A percentile compares a stretch with the other conserved stretches of the same genome.
Evolutionary conservation across 768 basidiomycete genomes (phyloP).

Genomic region (Suillus occidentalis): DNA sequence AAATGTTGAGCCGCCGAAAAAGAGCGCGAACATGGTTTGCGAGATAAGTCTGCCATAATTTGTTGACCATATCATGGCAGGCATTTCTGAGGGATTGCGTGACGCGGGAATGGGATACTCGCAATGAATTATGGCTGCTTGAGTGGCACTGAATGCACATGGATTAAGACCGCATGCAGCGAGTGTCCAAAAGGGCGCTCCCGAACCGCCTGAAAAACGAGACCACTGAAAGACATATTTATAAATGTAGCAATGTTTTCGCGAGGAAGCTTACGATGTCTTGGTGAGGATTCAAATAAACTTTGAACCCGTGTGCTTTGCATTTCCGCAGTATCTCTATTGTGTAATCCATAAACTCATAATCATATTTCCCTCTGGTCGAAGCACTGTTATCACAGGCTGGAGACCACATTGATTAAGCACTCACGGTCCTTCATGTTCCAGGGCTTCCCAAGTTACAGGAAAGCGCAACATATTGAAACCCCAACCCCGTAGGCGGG

Average conservation of each 20-base stretch:
- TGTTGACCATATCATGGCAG: conserved; percentile 96
- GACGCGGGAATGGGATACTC: conserved; percentile 69
- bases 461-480: conserved; percentile 83
- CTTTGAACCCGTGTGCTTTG: conserved; percentile 87
- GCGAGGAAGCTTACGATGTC: conserved; percentile 64
- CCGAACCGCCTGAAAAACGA: conserved; percentile 91
- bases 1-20: conserved; percentile 87
- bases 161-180: conserved; percentile 90
- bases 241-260: background rate
- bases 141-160: conserved; percentile 79
- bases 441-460: conserved; percentile 94
- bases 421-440: conserved; percentile 93
- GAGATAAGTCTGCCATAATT: conserved; percentile 89
- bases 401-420: conserved; percentile 1
- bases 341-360: conserved; percentile 90
- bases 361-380: conserved; percentile 81
- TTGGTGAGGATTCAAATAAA: conserved; percentile 96
- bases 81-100: conserved; percentile 72
- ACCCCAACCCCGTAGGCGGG: conserved; percentile 89
- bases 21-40: conserved; percentile 91
- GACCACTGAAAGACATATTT: conserved; percentile 66
- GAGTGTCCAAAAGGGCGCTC: conserved; percentile 93
- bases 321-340: conserved; percentile 86
- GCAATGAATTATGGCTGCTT: conserved; percentile 82
- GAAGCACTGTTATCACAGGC: conserved; percentile 2